Conservation (phyloP, 1,284 basidiomycete genomes). For the Tilletia setariae region DNA sequence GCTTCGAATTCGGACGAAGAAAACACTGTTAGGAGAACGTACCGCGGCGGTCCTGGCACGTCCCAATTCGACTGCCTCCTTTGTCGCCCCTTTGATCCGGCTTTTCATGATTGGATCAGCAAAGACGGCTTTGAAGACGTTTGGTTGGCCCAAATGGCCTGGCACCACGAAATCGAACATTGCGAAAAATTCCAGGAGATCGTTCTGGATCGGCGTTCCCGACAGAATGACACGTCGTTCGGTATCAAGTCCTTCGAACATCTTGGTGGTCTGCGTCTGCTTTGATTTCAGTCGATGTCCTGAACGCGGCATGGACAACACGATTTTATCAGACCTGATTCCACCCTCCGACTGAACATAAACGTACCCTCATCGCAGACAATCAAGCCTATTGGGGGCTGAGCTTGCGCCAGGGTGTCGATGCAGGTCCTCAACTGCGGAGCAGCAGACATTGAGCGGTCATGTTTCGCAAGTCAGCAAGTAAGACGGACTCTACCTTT, state of each 20-base stretch:
- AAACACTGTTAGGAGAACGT: not conserved
- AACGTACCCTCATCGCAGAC: constrained; percentile 76
- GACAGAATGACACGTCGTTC: constrained; percentile 75
- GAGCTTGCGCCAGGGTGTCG: constrained; percentile 34
- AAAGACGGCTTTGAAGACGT: constrained; percentile 62
- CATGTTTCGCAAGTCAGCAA: not conserved
- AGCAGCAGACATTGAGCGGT: not conserved
- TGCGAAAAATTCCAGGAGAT: constrained; percentile 88
- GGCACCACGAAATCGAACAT: constrained; percentile 97
- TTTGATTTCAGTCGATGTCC: constrained; percentile 92
- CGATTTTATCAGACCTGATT: no score
- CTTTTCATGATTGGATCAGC: constrained; percentile 86
- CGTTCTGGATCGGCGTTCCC: constrained; percentile 94
- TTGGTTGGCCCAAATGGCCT: constrained; percentile 64
- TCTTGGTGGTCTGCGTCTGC: constrained; percentile 82
- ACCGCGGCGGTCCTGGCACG: constrained; percentile 61
- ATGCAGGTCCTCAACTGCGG: constrained; percentile 48
- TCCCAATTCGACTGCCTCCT: constrained; percentile 72
- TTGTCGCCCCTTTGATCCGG: constrained; percentile 67
- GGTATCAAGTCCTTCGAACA: constrained; percentile 77
- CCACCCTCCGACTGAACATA: not conserved
- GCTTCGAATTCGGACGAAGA: no score
- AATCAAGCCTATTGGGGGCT: constrained; percentile 82
- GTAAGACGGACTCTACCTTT: constrained; percentile 62
- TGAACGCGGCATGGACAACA: not conserved